Percentiles rank a stretch among this genome's conserved stretches.
phyloP scores from a whole-genome alignment of 352 stramenopile genomes.

The Thalassiosira sp. region DNA sequence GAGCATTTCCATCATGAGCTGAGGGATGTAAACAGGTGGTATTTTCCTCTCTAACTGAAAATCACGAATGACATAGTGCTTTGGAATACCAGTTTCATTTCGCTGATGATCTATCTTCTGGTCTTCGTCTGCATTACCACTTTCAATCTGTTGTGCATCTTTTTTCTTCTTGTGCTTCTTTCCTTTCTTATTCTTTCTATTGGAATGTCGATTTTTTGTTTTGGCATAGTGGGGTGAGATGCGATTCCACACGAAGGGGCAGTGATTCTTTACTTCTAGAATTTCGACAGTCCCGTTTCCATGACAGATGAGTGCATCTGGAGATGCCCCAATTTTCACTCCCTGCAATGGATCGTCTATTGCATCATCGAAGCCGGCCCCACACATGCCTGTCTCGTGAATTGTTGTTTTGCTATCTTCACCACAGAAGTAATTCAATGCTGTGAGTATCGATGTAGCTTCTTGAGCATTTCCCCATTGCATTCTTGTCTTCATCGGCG shows the following conservation, averaged over 20 bases:
- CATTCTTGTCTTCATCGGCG: conserved; percentile 58
- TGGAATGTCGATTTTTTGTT: conserved; percentile 11
- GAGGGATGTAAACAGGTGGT: conserved; percentile 63
- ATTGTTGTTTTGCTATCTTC: conserved; percentile 48
- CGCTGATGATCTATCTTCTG: neutral
- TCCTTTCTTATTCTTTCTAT: neutral
- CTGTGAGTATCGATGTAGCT: conserved; percentile 75
- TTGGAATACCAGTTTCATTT: conserved; percentile 5
- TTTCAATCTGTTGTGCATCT: conserved; percentile 23
- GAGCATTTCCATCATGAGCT: conserved; percentile 82
- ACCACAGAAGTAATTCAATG: conserved; percentile 78
- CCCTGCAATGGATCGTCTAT: conserved; percentile 12
- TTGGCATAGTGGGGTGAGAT: neutral
- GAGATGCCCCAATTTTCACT: conserved; percentile 75
- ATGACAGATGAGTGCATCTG: conserved; percentile 75
- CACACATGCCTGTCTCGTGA: conserved; percentile 81
- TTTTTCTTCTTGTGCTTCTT: conserved; percentile 23
- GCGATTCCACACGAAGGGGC: conserved; percentile 70
- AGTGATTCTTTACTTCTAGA: conserved; percentile 84
- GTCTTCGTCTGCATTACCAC: neutral
- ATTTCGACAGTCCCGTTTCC: conserved; percentile 69
- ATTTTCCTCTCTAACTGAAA: conserved; percentile 45
- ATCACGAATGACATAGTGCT: conserved; percentile 37
- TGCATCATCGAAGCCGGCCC: conserved; percentile 53
- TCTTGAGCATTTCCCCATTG: conserved; percentile 82